Evolutionary conservation across 2,329 filamentous ascomycete species (phyloP).

Genomic region (Fusarium chuoi): DNA sequence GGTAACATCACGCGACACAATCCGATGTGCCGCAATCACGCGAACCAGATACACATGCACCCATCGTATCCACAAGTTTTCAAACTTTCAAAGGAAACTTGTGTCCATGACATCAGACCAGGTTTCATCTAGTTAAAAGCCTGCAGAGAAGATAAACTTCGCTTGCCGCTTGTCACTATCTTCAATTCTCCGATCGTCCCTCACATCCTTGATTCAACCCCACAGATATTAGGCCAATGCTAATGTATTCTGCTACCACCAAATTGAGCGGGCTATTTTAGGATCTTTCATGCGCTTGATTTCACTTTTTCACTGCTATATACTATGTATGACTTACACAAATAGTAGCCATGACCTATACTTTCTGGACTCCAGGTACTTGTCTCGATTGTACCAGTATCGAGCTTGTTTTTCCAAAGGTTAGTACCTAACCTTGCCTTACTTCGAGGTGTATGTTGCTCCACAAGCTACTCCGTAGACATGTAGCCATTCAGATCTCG

Average conservation of each 20-base stretch:
- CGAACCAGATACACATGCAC: background rate
- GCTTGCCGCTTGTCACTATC: background rate
- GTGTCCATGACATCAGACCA: background rate
- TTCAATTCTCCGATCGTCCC: slow-evolving; percentile 6
- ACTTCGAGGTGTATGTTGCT: background rate
- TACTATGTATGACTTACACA: background rate
- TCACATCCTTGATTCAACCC: background rate
- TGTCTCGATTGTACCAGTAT: background rate
- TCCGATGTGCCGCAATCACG: slow-evolving; percentile 13
- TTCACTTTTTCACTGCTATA: background rate
- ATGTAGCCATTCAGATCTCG: slow-evolving; percentile 4
- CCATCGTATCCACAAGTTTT: background rate
- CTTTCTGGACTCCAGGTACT: background rate
- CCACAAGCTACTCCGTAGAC: background rate
- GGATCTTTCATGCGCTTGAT: background rate
- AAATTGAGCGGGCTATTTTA: background rate
- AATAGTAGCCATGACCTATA: background rate
- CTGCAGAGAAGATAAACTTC: background rate
- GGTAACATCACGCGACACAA: slow-evolving; percentile 31
- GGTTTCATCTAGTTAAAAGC: background rate
- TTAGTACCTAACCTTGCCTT: background rate
- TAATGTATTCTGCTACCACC: background rate
- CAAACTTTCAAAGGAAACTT: background rate
- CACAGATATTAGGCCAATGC: background rate
- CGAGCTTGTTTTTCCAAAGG: background rate